These are phyloP conservation scores for Collariella sp. DNA, from an alignment of 495 filamentous ascomycete genomes.

Conservation along the genomic window DNA sequence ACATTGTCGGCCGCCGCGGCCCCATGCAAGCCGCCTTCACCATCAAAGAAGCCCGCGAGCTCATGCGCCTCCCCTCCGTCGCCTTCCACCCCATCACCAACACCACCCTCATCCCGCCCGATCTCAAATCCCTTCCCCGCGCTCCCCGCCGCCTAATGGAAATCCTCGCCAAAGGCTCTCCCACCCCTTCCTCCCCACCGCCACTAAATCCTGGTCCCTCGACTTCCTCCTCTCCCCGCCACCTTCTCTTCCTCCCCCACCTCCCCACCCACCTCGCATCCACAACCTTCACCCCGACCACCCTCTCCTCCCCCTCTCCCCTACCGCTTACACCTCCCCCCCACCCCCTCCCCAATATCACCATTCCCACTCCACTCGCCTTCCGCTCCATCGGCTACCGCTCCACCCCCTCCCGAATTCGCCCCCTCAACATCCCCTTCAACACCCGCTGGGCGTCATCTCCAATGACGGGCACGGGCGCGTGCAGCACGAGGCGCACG, in stretches of 20 bases:
- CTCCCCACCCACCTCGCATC: slow-evolving; percentile 43
- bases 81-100: slow-evolving; percentile 59
- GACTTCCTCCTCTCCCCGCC: slow-evolving; percentile 67
- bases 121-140: slow-evolving; percentile 57
- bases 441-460: slow-evolving; percentile 60
- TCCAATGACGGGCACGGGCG: slow-evolving; percentile 78
- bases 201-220: slow-evolving; percentile 65
- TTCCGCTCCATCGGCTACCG: slow-evolving; percentile 94
- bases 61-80: slow-evolving; percentile 67
- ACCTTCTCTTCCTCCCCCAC: slow-evolving; percentile 49
- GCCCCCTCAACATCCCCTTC: slow-evolving; percentile 69
- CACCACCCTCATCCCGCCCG: slow-evolving; percentile 52
- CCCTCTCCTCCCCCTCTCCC: slow-evolving; percentile 39
- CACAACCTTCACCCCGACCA: slow-evolving; percentile 60
- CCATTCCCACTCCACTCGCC: slow-evolving; percentile 53
- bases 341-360: slow-evolving; percentile 19
- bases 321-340: slow-evolving; percentile 45
- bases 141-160: slow-evolving; percentile 69
- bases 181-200: slow-evolving; percentile 23
- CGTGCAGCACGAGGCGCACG: slow-evolving; percentile 36
- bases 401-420: slow-evolving; percentile 66
- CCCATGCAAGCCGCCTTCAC: slow-evolving; percentile 91
- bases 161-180: slow-evolving; percentile 65
- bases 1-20: slow-evolving; percentile 77
- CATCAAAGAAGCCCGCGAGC: slow-evolving; percentile 83